Conservation (phyloP, 768 basidiomycete species). For the Lactifluus pinguis region DNA sequence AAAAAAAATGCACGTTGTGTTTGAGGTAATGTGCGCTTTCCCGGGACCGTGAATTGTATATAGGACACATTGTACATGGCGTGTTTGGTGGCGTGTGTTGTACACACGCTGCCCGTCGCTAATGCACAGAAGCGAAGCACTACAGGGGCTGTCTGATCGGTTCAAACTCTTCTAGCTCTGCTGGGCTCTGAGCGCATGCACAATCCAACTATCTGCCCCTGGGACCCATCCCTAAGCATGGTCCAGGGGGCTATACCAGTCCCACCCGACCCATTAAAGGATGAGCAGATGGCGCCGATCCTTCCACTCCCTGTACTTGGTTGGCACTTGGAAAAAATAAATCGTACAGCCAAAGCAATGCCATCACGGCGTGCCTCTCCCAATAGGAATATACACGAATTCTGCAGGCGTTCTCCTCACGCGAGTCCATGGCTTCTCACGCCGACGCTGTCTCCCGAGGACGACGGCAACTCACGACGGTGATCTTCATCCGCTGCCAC, state of each 20-base stretch:
- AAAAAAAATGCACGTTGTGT: background rate
- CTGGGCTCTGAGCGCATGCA: background rate
- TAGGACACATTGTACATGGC: background rate
- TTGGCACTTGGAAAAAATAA: background rate
- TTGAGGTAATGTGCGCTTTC: slow-evolving; percentile 5
- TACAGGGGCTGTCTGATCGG: background rate
- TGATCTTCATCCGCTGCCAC: background rate
- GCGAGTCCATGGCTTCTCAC: background rate
- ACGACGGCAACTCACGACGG: background rate
- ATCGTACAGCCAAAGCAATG: background rate
- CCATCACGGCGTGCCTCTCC: background rate
- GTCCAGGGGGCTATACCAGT: background rate
- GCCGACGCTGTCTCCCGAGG: background rate
- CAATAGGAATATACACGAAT: background rate
- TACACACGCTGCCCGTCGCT: background rate
- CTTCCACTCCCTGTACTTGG: background rate
- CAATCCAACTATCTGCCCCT: background rate
- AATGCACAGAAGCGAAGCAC: background rate
- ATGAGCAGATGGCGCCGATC: background rate
- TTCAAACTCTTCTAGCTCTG: background rate
- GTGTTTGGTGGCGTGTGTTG: background rate
- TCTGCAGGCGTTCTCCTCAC: background rate
- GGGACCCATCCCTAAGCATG: background rate
- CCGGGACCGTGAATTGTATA: background rate
- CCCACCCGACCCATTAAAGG: background rate